A percentile compares a stretch with the other conserved stretches of the same genome.
Conservation (phyloP, 129 eudicot genomes). For the Dittrichia graveolens region DNA sequence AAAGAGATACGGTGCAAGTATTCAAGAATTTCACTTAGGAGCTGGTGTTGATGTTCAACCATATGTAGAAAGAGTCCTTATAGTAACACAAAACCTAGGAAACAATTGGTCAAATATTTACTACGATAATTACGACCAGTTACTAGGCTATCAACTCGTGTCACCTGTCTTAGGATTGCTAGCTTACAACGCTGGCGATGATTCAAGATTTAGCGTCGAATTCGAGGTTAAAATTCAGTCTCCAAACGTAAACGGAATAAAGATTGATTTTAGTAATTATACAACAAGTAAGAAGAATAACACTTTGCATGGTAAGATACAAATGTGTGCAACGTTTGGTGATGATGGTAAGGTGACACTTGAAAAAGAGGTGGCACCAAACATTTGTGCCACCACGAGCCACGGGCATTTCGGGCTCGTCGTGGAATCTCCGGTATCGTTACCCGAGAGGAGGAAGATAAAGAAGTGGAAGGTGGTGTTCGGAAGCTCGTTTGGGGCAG, state of each 20-base stretch:
- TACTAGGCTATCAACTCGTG: constrained; percentile 67
- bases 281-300: constrained; percentile 30
- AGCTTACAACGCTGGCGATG: constrained; percentile 72
- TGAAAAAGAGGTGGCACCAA: constrained; percentile 49
- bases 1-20: constrained; percentile 68
- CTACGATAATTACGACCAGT: constrained; percentile 49
- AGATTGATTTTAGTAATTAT: constrained; percentile 61
- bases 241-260: constrained; percentile 49
- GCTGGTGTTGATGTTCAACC: constrained; percentile 60
- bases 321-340: constrained; percentile 76
- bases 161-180: constrained; percentile 85
- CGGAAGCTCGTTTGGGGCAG: constrained; percentile 77
- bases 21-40: constrained; percentile 60
- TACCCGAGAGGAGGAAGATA: constrained; percentile 52
- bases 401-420: constrained; percentile 86
- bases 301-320: constrained; percentile 42
- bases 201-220: constrained; percentile 39
- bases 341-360: constrained; percentile 74
- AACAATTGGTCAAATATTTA: constrained; percentile 77
- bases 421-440: constrained; percentile 44
- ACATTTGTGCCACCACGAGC: constrained; percentile 54
- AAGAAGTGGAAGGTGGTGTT: constrained; percentile 75
- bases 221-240: constrained; percentile 59
- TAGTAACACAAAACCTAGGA: constrained; percentile 76
- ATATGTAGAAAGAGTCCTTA: constrained; percentile 66